Evolutionary conservation across 2,329 filamentous ascomycete genomes (phyloP).

Genomic region (Trichoderma aggressivum): DNA sequence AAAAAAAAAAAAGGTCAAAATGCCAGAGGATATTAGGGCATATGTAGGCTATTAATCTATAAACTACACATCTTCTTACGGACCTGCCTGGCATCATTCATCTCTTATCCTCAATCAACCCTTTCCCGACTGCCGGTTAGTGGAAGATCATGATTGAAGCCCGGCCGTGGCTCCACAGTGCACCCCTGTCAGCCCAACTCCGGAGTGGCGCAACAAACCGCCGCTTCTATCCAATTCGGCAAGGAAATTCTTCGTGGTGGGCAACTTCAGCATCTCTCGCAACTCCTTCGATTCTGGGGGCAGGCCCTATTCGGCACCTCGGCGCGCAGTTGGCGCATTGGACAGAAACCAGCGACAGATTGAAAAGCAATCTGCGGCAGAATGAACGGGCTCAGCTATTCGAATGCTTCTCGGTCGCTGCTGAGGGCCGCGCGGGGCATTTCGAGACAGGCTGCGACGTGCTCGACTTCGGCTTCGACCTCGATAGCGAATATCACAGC

Average conservation of each 20-base stretch:
- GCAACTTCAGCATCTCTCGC: neutral
- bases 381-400: conserved; percentile 31
- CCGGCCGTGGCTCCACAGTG: neutral
- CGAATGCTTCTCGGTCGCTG: conserved; percentile 31
- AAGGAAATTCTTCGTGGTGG: conserved; percentile 3
- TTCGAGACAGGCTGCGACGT: conserved; percentile 1
- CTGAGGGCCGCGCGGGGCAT: conserved; percentile 29
- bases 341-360: neutral
- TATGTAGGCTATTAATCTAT: neutral
- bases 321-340: conserved; percentile 18
- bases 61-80: neutral
- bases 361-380: neutral
- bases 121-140: neutral
- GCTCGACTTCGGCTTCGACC: neutral
- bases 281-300: neutral
- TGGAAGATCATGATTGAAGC: neutral
- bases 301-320: neutral
- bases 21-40: neutral
- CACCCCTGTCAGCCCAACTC: conserved; percentile 17
- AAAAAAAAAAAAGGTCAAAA: neutral
- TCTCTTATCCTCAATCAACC: neutral
- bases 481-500: conserved; percentile 19
- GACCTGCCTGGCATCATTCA: too few relatives aligned
- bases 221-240: conserved; percentile 6
- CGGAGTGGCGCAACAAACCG: conserved; percentile 11